Percentiles rank a stretch among this genome's conserved stretches.
These are phyloP conservation scores for Grosmannia penicillata DNA, from an alignment of 2,329 filamentous ascomycete species.

Conservation along the genomic window DNA sequence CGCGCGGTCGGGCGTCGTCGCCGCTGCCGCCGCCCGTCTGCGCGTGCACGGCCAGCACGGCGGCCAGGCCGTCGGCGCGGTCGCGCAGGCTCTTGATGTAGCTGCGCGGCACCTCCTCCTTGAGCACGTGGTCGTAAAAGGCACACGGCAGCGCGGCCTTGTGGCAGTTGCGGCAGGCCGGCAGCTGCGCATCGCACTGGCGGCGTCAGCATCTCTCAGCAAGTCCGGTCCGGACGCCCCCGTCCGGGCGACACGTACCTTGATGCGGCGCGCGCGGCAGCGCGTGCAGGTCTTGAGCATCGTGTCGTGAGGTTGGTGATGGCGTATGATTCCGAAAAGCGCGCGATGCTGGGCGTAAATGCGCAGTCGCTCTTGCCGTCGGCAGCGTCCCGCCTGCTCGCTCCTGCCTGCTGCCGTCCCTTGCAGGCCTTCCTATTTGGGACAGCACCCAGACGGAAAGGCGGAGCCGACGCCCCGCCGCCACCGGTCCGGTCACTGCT, in stretches of 20 bases:
- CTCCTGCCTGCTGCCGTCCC: too few species aligned
- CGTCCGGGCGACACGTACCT: too few species aligned
- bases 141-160: not conserved
- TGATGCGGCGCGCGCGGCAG: slow-evolving; percentile 1
- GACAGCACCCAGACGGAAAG: too few species aligned
- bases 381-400: too few species aligned
- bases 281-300: slow-evolving; percentile 2
- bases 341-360: too few species aligned
- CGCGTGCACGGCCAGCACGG: not conserved
- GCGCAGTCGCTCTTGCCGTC: too few species aligned
- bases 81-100: slow-evolving; percentile 3
- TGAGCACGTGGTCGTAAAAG: slow-evolving; percentile 2
- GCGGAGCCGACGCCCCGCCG: too few species aligned
- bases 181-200: slow-evolving; percentile 2
- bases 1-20: not conserved
- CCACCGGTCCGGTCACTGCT: too few species aligned
- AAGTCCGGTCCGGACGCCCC: too few species aligned
- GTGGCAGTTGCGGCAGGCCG: slow-evolving; percentile 3
- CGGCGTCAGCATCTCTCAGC: too few species aligned
- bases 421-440: too few species aligned
- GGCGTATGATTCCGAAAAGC: too few species aligned
- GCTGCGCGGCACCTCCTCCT: slow-evolving; percentile 1
- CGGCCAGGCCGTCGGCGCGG: not conserved
- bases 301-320: not conserved
- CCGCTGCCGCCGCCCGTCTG: not conserved